phyloP scores from a whole-genome alignment of 495 filamentous ascomycete genomes.

The Lasiosphaeria miniovina region DNA sequence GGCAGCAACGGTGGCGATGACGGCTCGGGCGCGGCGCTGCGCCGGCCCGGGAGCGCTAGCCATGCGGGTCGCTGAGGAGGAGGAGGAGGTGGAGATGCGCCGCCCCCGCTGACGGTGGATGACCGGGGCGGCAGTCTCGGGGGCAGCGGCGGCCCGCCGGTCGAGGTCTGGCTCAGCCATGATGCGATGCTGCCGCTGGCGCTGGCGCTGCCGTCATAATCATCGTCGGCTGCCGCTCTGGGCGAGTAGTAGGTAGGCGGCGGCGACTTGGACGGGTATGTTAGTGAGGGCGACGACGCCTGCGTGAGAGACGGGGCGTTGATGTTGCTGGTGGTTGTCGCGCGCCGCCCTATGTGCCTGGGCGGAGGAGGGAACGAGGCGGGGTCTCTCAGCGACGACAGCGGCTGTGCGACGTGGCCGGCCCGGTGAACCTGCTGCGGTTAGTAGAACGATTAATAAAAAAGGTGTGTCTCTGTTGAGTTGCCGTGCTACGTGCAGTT shows the following conservation, averaged over 20 bases:
- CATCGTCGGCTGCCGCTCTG: no score
- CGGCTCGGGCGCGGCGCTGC: conserved; percentile 27
- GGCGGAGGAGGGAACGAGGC: conserved; percentile 82
- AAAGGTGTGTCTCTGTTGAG: not conserved
- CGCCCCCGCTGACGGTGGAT: conserved; percentile 43
- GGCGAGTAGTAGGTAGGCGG: no score
- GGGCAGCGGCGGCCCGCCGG: conserved; percentile 5
- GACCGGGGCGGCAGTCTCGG: conserved; percentile 40
- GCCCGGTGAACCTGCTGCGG: not conserved
- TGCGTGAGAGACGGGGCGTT: no score
- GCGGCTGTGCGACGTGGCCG: conserved; percentile 58
- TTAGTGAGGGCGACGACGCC: no score
- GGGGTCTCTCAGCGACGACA: conserved; percentile 80
- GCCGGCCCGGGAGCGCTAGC: no score
- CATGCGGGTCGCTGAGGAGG: not conserved
- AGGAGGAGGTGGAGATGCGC: conserved; percentile 34
- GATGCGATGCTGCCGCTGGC: conserved; percentile 35
- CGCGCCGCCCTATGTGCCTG: conserved; percentile 41
- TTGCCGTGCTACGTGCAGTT: not conserved
- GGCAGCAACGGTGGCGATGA: conserved; percentile 16
- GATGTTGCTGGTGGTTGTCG: no score
- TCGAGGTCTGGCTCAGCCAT: not conserved
- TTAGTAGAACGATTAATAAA: not conserved
- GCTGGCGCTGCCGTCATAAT: conserved; percentile 24
- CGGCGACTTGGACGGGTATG: no score